phyloP scores from a whole-genome alignment of 2,329 filamentous ascomycete genomes.

The Pseudogymnoascus verrucosus region DNA sequence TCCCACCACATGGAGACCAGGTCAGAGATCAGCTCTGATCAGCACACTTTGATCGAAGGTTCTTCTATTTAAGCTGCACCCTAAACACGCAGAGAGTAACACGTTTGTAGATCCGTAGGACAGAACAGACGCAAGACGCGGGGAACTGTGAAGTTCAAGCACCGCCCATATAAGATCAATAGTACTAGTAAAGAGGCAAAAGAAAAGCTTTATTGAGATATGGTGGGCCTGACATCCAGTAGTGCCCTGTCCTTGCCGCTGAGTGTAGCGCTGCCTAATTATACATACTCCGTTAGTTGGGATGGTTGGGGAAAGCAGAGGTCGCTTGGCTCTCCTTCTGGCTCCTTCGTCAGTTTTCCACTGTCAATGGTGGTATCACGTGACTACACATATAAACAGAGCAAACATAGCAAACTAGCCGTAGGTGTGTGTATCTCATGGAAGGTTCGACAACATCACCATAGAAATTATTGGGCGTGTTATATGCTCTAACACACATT shows the following conservation, averaged over 20 bases:
- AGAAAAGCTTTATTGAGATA: background rate
- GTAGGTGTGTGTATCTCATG: background rate
- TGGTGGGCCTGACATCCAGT: background rate
- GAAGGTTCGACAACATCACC: conserved; percentile 3
- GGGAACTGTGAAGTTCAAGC: background rate
- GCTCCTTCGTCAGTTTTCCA: background rate
- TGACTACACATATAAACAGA: background rate
- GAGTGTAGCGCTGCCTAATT: background rate
- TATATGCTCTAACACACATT: background rate
- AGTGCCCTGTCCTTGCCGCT: background rate
- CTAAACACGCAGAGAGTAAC: background rate
- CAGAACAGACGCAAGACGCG: background rate
- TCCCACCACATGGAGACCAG: background rate
- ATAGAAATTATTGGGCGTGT: background rate
- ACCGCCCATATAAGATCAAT: background rate
- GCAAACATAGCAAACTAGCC: conserved; percentile 1
- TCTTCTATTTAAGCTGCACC: background rate
- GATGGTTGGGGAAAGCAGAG: background rate
- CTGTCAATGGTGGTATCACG: background rate
- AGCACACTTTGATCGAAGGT: background rate
- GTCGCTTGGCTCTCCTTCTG: background rate
- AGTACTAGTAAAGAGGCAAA: background rate
- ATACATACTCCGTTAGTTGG: background rate
- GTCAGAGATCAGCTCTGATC: conserved; percentile 4
- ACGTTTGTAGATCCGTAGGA: background rate